Conservation (phyloP, 2,329 filamentous ascomycete genomes). For the Coniochaeta prunicola region DNA sequence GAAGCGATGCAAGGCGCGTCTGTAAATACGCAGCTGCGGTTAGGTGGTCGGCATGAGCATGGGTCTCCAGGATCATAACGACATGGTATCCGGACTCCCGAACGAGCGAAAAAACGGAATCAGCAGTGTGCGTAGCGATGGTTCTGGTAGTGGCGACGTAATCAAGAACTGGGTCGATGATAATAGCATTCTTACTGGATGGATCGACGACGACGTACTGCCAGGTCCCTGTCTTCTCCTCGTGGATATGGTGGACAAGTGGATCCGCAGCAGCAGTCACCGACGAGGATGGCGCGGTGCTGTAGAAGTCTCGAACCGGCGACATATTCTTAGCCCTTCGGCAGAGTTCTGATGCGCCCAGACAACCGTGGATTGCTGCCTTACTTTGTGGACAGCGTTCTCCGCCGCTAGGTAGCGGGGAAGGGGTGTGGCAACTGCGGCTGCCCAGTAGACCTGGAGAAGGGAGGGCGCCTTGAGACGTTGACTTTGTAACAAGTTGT, state of each 20-base stretch:
- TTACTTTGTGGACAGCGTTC: too few species aligned
- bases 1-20: slow-evolving; percentile 24
- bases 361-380: too few species aligned
- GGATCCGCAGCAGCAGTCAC: too few species aligned
- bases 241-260: slow-evolving; percentile 30
- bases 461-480: too few species aligned
- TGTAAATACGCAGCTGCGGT: slow-evolving; percentile 54
- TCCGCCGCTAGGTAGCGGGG: too few species aligned
- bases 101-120: slow-evolving; percentile 38
- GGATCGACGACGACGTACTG: slow-evolving; percentile 55
- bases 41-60: slow-evolving; percentile 54
- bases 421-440: too few species aligned
- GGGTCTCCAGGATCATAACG: slow-evolving; percentile 51
- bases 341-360: too few species aligned
- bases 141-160: slow-evolving; percentile 34
- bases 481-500: too few species aligned
- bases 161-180: slow-evolving; percentile 58
- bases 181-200: slow-evolving; percentile 35
- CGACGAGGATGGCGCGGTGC: too few species aligned
- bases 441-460: too few species aligned
- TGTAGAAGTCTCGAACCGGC: too few species aligned
- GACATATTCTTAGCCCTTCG: too few species aligned
- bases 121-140: slow-evolving; percentile 45
- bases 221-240: slow-evolving; percentile 42
- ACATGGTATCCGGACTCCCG: slow-evolving; percentile 38